Evolutionary conservation across 805 yeast species (phyloP), one percentile per base, ranked within the genome.

Genomic region (Pichia manshurica): DNA sequence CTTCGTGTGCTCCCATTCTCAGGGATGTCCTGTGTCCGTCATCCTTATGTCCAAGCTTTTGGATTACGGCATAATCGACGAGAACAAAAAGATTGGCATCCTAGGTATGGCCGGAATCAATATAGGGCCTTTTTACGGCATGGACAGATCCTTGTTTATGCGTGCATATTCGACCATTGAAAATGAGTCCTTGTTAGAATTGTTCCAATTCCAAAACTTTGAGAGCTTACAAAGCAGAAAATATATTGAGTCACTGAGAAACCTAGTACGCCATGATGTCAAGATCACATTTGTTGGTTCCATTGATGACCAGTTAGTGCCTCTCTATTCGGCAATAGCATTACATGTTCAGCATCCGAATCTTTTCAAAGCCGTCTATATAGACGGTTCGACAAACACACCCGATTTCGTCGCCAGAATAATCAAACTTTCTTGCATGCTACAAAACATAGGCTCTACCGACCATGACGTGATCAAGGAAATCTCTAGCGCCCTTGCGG

Each of bases 21-120:
- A 91, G 64, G 99, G 99, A 0, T 82, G 91, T 41, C 97, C 96
- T 0, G 98, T 93, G 0, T 78, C 96, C 0, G 80, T 88, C 1
- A 81, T 87, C 29, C 63, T 91, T 25, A 66, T 89, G n/a, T 84
- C 96, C 0, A 74, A 75, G 54, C 71, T 91, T 37, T 75, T 91
- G 12, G 84, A 79, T 53, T 73, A 77, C 33, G 93, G 80, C 0
- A 53, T 66, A 8, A 70, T 78, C 10, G 60, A 71, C 16, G 60
- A 63, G 22, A 58, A 65, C 39, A 74, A 77, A 51, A 63, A 76
- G 20, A 73, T 90, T 13, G 87, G 93, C 0, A 69, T 91, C 17
- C 67, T 91, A 43, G 91, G 91, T 3, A 91, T 91, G 99, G 98
- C 98, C 0, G 98, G 98, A 1, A 79, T 90, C 21, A 87, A 89